A percentile compares a stretch with the other conserved stretches of the same genome.
These are phyloP conservation scores for Phytophthora colocasiae DNA, from an alignment of 352 stramenopile species.

Conservation along the genomic window DNA sequence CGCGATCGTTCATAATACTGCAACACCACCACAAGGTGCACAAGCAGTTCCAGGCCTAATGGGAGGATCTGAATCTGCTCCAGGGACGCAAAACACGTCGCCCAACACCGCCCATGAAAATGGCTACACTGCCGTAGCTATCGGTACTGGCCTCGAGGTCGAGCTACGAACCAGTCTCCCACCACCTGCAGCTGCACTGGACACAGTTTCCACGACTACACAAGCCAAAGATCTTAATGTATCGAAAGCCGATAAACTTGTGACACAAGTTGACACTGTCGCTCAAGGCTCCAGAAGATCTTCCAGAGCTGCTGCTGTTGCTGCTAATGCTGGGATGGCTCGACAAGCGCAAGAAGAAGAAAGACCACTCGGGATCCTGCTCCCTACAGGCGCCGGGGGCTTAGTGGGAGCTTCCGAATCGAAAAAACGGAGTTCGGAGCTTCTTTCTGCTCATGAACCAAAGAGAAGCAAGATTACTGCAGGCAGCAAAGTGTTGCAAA, in stretches of 20 bases:
- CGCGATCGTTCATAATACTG: background rate
- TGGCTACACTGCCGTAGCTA: too few relatives aligned
- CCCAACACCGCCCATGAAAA: too few relatives aligned
- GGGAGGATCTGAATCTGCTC: too few relatives aligned
- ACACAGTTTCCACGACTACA: too few relatives aligned
- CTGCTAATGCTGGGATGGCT: constrained; percentile 23
- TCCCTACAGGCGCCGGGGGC: background rate
- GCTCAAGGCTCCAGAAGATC: constrained; percentile 8
- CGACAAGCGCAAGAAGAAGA: constrained; percentile 24
- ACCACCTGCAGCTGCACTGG: too few relatives aligned
- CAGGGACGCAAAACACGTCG: too few relatives aligned
- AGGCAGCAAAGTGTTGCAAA: constrained; percentile 6
- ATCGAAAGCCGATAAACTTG: background rate
- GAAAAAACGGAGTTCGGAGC: constrained; percentile 27
- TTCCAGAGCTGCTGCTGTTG: constrained; percentile 25
- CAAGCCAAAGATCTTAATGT: too few relatives aligned
- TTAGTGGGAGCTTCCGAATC: background rate
- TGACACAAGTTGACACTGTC: background rate
- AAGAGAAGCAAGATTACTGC: background rate
- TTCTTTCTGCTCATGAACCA: constrained; percentile 9
- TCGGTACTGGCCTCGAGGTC: too few relatives aligned
- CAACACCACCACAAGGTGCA: background rate
- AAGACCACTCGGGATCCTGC: constrained; percentile 7
- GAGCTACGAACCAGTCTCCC: too few relatives aligned
- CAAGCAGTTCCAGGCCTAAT: too few relatives aligned